phyloP scores from a whole-genome alignment of 768 basidiomycete species.

The Rhodotorula toruloides region DNA sequence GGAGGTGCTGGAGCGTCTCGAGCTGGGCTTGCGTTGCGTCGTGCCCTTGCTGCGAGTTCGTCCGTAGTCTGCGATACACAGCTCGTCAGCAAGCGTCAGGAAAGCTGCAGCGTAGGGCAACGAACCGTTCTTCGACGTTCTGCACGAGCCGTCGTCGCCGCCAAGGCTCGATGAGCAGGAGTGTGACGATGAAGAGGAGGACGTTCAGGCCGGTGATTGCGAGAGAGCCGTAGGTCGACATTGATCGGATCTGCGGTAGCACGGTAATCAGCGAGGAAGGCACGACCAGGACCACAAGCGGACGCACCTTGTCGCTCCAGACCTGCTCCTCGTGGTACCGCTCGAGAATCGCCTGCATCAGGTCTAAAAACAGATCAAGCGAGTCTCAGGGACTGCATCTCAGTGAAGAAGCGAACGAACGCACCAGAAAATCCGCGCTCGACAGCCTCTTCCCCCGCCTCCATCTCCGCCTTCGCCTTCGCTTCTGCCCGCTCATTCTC shows the following conservation, averaged over 20 bases:
- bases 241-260: constrained; percentile 63
- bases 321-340: constrained; percentile 97
- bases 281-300: no score
- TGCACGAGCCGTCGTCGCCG: constrained; percentile 78
- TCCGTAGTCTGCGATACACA: constrained; percentile 5
- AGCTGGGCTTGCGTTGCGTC: constrained; percentile 24
- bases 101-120: neutral
- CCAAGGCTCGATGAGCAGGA: constrained; percentile 92
- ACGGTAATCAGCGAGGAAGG: neutral
- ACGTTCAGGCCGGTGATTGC: constrained; percentile 81
- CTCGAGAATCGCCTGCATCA: constrained; percentile 77
- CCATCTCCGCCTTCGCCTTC: constrained; percentile 62
- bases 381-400: neutral
- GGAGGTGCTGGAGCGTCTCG: constrained; percentile 12
- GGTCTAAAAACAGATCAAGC: constrained; percentile 49
- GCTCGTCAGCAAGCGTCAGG: neutral
- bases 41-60: constrained; percentile 15
- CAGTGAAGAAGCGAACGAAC: neutral
- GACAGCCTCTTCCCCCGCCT: constrained; percentile 67
- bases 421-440: constrained; percentile 68
- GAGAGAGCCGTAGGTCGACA: constrained; percentile 86
- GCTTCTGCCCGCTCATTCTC: constrained; percentile 72
- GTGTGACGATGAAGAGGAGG: constrained; percentile 81
- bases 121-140: constrained; percentile 64
- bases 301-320: constrained; percentile 82